Base-by-base conservation (phyloP, 352 stramenopile species). In the Phytophthora crassamura region DNA sequence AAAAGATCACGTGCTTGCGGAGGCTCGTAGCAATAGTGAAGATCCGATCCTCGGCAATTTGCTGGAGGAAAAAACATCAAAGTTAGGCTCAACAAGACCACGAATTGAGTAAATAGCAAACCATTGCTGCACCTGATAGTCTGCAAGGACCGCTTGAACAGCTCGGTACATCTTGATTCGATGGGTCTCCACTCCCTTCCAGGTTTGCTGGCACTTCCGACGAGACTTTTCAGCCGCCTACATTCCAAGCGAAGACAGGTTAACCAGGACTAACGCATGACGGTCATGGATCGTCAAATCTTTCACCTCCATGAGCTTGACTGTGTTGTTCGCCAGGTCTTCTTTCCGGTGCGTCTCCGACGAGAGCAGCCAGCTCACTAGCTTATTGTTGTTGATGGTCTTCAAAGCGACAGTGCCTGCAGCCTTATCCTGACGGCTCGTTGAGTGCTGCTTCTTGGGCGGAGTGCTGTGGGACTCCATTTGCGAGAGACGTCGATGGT, bases 1-100 rank as follows among this genome's bases (percentile, higher is more conserved):
- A 84, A 64, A 94, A 95, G 1, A 94, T 74, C 3, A 93, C 82
- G 36, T 95, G 85, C 48, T 95, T 95, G 25, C 86, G 85, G 9
- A 95, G 64, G 45, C 89, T 93, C 10, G 76, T 89, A 1, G 80
- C 65, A 20, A 95, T 58, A n/a, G 82, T 92, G 8, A 72, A 78
- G 35, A 93, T 88, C 4, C 82, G 75, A 41, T 89, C 68, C 63
- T 93, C 87, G 0, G 87, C 81, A n/a, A 94, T 82, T 78, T 93
- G 80, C 84, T 95, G n/a, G 25, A 5, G 4, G 3, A 25, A 25
- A 15, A 49, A 10, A 14, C 7, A 59, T 33, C 14, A 35, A 22
- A 45, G 16, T 8, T 54, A 54, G 47, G 5, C 41, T 38, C 28
- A 15, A 20, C 7, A n/a, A 61, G 4, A 30, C 25, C 25, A 46